A percentile compares a stretch with the other conserved stretches of the same genome.
Evolutionary conservation across 2,329 filamentous ascomycete species (phyloP).

Genomic region (Ploettnerulaceae sp.): DNA sequence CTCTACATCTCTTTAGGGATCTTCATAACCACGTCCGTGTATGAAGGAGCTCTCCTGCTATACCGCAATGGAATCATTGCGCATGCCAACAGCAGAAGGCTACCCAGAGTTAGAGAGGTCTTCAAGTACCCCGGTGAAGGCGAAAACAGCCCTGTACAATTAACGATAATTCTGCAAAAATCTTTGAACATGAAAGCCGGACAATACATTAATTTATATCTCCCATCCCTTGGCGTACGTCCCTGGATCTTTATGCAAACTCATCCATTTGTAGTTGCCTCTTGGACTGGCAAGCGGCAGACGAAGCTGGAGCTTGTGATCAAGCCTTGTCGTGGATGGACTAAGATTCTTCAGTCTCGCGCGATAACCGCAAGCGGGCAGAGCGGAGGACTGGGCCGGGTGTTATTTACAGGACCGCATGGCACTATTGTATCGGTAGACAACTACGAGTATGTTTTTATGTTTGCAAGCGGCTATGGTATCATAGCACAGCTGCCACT

Average conservation of each 20-base stretch:
- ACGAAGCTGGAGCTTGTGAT: slow-evolving; percentile 34
- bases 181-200: background rate
- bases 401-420: slow-evolving; percentile 18
- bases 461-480: slow-evolving; percentile 18
- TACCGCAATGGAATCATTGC: background rate
- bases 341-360: slow-evolving; percentile 15
- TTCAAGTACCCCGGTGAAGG: background rate
- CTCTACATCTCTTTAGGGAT: background rate
- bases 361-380: background rate
- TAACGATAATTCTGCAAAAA: background rate
- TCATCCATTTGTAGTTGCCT: slow-evolving; percentile 32
- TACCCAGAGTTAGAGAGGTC: background rate
- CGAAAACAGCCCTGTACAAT: background rate
- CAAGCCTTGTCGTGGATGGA: slow-evolving; percentile 21
- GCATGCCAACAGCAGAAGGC: background rate
- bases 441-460: slow-evolving; percentile 17
- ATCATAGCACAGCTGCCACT: slow-evolving; percentile 11
- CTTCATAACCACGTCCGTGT: background rate
- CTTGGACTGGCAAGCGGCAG: slow-evolving; percentile 22
- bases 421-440: slow-evolving; percentile 7
- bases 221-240: background rate
- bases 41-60: background rate
- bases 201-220: background rate
- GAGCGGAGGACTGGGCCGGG: slow-evolving; percentile 10
- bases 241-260: background rate